Base-by-base conservation (phyloP, 2,329 filamentous ascomycete genomes). In the Helminthosporium solani region DNA sequence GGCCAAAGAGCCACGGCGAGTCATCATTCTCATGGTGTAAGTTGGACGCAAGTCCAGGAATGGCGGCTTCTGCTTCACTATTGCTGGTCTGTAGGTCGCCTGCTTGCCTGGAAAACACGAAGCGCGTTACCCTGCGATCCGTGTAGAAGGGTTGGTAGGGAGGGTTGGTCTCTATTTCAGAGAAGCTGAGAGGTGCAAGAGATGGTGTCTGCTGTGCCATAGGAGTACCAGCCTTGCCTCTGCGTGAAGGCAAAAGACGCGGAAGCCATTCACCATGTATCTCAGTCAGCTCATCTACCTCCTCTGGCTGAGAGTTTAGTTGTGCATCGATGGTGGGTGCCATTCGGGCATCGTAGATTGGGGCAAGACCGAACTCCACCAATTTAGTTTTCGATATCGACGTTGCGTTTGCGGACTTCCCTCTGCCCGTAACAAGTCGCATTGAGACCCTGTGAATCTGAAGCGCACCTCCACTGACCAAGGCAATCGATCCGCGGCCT, bases 91-190 rank as follows among this genome's bases (percentile, higher is more conserved):
- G 56, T 7, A 53, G 35, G 5, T 61, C 56, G 8, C 34, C 11
- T 3, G 49, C 28, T 7, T 52, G 49, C 71, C 39, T 78, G 2
- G 70, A 67, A 63, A 86, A 88, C 33, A 90, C 80, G 56, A 84
- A 87, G 21, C 96, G 76, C n/a, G 79, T 82, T 35, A 97, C 88
- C 2, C 92, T 83, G 44, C 84, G 82, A 63, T 97, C 91, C 0
- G 91, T 94, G 67, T 97, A 92, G 74, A 97, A 96, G 1, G 94
- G 92, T 61, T 96, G 91, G 60, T 96, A 97, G 2, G 92, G 90
- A 3, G 91, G 88, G 63, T 92, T 96, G 1, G 92, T 96, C 65
- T 99, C 94, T 54, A 96, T 95, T 74, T 96, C 91, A 5, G 89
- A 90, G 82, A 91, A 66, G 74, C 66, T 69, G 18, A 70, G 50